Evolutionary conservation across 176 grass and related monocot genomes (phyloP).

Genomic region (Oryza meyeriana): DNA sequence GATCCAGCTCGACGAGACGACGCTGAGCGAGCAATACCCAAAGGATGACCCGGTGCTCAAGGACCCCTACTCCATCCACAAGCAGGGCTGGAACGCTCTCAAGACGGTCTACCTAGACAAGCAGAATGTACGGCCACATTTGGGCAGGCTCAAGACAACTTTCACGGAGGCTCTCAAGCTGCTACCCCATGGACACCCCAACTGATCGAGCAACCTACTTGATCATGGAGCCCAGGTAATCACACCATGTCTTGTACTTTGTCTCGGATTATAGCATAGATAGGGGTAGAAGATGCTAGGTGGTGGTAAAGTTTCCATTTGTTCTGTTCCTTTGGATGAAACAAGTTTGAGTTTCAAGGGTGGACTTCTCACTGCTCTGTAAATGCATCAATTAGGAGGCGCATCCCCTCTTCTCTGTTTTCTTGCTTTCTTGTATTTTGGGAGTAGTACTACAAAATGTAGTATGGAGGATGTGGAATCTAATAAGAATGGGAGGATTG

Average conservation of each 20-base stretch:
- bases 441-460: background rate
- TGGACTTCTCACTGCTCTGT: background rate
- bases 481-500: background rate
- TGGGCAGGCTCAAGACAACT: conserved; percentile 72
- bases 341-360: background rate
- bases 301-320: conserved; percentile 4
- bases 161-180: conserved; percentile 64
- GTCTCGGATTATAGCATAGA: background rate
- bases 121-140: conserved; percentile 79
- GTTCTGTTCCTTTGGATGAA: conserved; percentile 23
- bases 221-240: background rate
- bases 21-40: conserved; percentile 69
- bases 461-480: background rate
- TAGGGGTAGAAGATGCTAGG: background rate
- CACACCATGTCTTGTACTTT: too few relatives aligned
- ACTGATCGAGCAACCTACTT: background rate
- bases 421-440: background rate
- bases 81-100: conserved; percentile 64
- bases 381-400: background rate
- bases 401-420: background rate
- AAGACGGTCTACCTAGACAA: conserved; percentile 78
- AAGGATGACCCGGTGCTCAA: conserved; percentile 65
- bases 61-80: conserved; percentile 58
- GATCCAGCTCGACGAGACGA: conserved; percentile 70
- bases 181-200: conserved; percentile 51